Evolutionary conservation across 2,329 filamentous ascomycete genomes (phyloP), one percentile per base, ranked within the genome.

Genomic region (Aspergillus jensenii): DNA sequence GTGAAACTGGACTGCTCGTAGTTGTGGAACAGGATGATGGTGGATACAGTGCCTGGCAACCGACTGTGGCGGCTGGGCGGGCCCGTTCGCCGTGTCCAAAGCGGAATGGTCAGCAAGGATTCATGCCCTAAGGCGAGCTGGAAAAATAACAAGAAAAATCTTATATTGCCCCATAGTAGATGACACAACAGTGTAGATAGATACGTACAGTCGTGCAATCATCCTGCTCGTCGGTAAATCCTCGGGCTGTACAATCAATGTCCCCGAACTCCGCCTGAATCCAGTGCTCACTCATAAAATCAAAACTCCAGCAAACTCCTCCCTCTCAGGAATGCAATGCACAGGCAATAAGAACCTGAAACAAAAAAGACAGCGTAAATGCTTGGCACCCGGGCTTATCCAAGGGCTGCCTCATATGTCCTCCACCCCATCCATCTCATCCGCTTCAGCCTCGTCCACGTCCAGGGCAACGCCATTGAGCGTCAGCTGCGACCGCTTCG

Each of bases 401-500:
- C 27, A 15, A 7, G 23, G 7, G 33, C 35, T 7, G 33, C 47
- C 37, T 51, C 52, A 62, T 8, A 54, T 40, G 37, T 76, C 67
- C 59, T 81, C 79, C 76, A 81, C 80, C 15, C 75, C 77, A 55
- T 81, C 78, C 50, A 76, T 74, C 31, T 80, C 78, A 48, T 80
- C 78, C 2, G 62, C 73, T n/a, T 80, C 78, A 31, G 74, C 65
- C 31, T 80, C 78, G 25, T 79, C 75, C 27, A 64, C 60, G 17
- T 79, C 68, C 15, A 63, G 60, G 12, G 65, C 59, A 55, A 64
- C 65, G 25, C 63, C 68, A 25, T 66, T 66, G 49, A 70, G 59
- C 33, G 64, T 66, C 48, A 70, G 58, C 23, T 65, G 70, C 43
- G 68, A 63, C 33, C 66, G 65, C 52, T 75, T 76, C 9, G 59